Evolutionary conservation across 495 filamentous ascomycete species (phyloP).

Genomic region (Oleoguttula mirabilis): DNA sequence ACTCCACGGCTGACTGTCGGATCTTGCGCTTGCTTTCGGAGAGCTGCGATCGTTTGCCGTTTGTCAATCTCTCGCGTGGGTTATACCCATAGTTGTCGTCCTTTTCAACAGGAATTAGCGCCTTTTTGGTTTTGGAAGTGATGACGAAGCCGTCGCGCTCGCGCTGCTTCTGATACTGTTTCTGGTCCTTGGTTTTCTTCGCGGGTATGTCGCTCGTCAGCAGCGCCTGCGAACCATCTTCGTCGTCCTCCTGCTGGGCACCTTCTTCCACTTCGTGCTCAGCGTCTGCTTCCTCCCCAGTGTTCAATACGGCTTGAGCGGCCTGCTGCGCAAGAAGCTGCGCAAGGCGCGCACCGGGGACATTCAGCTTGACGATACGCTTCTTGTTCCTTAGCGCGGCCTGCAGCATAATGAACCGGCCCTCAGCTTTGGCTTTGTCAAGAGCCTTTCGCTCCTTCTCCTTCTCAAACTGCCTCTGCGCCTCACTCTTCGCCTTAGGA

Average conservation of each 20-base stretch:
- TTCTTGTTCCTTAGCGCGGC: slow-evolving; percentile 27
- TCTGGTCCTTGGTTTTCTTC: slow-evolving; percentile 9
- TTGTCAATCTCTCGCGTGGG: slow-evolving; percentile 1
- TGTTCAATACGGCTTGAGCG: slow-evolving; percentile 9
- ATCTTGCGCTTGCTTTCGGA: neutral
- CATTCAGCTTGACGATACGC: slow-evolving; percentile 25
- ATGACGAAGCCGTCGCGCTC: slow-evolving; percentile 9
- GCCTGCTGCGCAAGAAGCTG: slow-evolving; percentile 15
- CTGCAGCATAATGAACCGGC: slow-evolving; percentile 27
- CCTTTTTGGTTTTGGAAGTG: slow-evolving; percentile 10
- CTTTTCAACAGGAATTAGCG: slow-evolving; percentile 19
- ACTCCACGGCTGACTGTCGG: neutral
- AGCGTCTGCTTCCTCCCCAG: slow-evolving; percentile 12
- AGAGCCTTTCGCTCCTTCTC: slow-evolving; percentile 28
- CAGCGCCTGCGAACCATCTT: neutral
- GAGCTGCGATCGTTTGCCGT: slow-evolving; percentile 3
- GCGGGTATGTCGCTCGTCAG: slow-evolving; percentile 18
- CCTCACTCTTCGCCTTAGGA: slow-evolving; percentile 22
- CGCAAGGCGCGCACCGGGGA: slow-evolving; percentile 7
- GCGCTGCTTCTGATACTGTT: slow-evolving; percentile 9
- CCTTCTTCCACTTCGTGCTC: slow-evolving; percentile 14
- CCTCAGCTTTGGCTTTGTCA: slow-evolving; percentile 30
- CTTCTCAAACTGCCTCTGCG: slow-evolving; percentile 29
- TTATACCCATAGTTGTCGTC: slow-evolving; percentile 18
- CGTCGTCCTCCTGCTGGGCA: slow-evolving; percentile 1